Evolutionary conservation across 2,329 filamentous ascomycete genomes (phyloP), one percentile per base, ranked within the genome.

Genomic region (Alternaria arborescens): DNA sequence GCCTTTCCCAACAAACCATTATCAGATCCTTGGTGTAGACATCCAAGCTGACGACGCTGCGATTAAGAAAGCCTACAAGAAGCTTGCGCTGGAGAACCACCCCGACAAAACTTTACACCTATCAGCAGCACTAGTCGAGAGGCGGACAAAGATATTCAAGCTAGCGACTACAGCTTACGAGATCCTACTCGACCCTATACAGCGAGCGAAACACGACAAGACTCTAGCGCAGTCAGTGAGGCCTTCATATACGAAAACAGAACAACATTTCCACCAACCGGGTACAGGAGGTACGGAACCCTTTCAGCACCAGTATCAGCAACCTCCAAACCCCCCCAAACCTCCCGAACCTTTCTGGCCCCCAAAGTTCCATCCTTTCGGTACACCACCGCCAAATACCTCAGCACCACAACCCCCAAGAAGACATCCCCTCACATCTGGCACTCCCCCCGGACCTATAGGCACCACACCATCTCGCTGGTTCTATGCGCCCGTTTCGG

Each of bases 51-150:
- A 54, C 32, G 30, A 48, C 8, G 34, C 53, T n/a, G 41, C 34
- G 0, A 54, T 64, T 32, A 60, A 43, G 20, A 57, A 52, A 38
- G 58, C 58, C n/a, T 61, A 61, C 18, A 50, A 12, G 38, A 38
- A 18, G 4, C 26, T 50, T 6, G 61, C 53, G 11, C 44, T 60
- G 2, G 12, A 16, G 11, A 52, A 61, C 26, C 58, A 64, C 8
- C 61, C 61, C 8, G 58, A 64, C 50, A 64, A 64, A 28, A 61
- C 58, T 2, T 16, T 44, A n/a, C 46, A 57, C 36, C n/a, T 63
- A 16, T 44, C 57, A 7, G 36, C 28, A 28, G 34, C 12, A n/a
- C 38, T 58, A 10, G 28, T 55, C 3, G 36, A 40, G 26, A 18
- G 24, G 12, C 55, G 59, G 7, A 54, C 43, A 8, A 43, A 12